Conservation (phyloP, 495 filamentous ascomycete genomes). For the Ramalina intermedia region DNA sequence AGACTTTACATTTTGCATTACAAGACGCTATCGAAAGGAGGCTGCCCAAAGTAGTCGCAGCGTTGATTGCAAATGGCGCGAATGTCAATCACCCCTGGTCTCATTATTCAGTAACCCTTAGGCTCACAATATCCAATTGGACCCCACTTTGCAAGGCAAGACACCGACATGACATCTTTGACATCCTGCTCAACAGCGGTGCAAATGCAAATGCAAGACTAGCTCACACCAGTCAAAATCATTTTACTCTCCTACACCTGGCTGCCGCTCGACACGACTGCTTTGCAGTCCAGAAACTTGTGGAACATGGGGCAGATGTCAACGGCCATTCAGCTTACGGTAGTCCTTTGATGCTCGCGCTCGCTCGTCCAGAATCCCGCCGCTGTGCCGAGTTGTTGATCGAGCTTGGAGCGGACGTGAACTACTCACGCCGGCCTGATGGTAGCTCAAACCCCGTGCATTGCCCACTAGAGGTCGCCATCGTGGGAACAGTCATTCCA, state of each 20-base stretch:
- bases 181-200: not conserved
- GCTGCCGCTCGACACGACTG: not conserved
- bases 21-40: not conserved
- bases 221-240: not conserved
- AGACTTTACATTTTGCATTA: not conserved
- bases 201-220: not conserved
- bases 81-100: slow-evolving; percentile 16
- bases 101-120: not conserved
- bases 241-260: not conserved
- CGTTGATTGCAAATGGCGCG: slow-evolving; percentile 4
- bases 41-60: not conserved
- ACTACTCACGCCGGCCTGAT: no score
- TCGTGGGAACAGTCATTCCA: no score
- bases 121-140: not conserved
- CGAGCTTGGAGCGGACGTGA: not conserved
- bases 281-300: not conserved
- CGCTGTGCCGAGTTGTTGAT: not conserved
- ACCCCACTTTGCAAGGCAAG: not conserved
- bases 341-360: not conserved
- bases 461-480: no score
- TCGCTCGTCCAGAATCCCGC: not conserved
- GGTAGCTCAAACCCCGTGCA: no score
- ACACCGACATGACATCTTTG: not conserved
- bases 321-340: not conserved
- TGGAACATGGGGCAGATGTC: not conserved